phyloP scores from a whole-genome alignment of 139 green algal species.

The Edaphochlamys debaryana region DNA sequence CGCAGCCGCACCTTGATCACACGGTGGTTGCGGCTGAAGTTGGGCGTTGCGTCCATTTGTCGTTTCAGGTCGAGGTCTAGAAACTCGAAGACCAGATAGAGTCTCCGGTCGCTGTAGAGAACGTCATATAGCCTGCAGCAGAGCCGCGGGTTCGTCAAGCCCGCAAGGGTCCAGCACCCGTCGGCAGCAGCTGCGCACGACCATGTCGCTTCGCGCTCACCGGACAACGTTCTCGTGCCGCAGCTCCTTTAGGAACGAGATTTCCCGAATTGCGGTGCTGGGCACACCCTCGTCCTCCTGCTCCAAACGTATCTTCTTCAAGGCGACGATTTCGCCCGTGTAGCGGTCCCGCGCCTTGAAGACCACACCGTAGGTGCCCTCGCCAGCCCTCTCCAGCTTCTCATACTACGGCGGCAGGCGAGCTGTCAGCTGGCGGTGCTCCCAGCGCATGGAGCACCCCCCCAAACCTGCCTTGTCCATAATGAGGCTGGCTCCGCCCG shows the following conservation, averaged over 20 bases:
- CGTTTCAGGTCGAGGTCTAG: conserved; percentile 98
- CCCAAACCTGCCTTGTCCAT: conserved; percentile 26
- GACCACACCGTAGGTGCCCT: conserved; percentile 98
- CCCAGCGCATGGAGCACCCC: no score
- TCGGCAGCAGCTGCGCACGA: neutral
- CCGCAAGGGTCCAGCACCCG: neutral
- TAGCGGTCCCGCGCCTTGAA: conserved; percentile 89
- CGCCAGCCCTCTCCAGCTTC: conserved; percentile 91
- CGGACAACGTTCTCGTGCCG: conserved; percentile 64
- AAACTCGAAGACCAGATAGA: conserved; percentile 99
- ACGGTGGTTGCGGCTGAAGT: conserved; percentile 65
- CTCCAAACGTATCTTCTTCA: conserved; percentile 96
- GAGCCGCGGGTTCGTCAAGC: neutral
- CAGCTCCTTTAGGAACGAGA: conserved; percentile 90
- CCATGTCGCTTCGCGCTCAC: conserved; percentile 6
- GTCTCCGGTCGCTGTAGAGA: conserved; percentile 84
- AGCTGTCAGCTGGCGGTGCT: no score
- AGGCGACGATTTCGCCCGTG: conserved; percentile 80
- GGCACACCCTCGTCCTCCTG: conserved; percentile 87
- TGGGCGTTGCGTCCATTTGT: conserved; percentile 87
- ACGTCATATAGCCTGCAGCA: conserved; percentile 91
- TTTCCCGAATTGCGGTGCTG: conserved; percentile 85
- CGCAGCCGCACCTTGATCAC: conserved; percentile 81
- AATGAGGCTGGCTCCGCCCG: neutral
- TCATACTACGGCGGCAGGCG: conserved; percentile 92